phyloP scores from a whole-genome alignment of 345 rosid genomes.

The Angophora floribunda region DNA sequence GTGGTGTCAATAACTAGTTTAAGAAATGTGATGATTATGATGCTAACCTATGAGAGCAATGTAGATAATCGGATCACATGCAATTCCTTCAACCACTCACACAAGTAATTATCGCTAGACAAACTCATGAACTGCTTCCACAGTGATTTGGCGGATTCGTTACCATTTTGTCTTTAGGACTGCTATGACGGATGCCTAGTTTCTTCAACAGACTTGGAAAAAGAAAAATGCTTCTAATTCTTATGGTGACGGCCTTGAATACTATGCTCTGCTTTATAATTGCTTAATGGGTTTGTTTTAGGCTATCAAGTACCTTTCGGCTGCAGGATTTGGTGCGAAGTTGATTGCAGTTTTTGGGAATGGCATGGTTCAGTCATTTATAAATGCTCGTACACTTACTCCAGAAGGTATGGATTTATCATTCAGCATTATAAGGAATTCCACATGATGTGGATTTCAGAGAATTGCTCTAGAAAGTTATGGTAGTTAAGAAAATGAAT shows the following conservation, averaged over 20 bases:
- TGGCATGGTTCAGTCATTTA: constrained; percentile 97
- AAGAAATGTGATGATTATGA: neutral
- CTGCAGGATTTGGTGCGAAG: constrained; percentile 97
- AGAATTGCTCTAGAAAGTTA: neutral
- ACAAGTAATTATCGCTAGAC: neutral
- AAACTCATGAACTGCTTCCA: neutral
- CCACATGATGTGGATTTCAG: neutral
- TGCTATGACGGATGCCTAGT: neutral
- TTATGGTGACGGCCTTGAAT: too few relatives aligned
- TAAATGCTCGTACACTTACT: constrained; percentile 68
- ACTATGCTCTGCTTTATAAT: neutral
- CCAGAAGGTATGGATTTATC: constrained; percentile 40
- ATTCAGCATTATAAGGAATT: neutral
- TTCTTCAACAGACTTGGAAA: neutral
- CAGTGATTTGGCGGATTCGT: neutral
- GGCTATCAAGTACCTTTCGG: constrained; percentile 92
- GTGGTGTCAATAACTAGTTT: neutral
- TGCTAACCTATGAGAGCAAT: neutral
- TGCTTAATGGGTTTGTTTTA: constrained; percentile 20
- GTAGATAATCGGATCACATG: neutral
- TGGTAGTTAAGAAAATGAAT: neutral
- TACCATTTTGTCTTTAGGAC: neutral
- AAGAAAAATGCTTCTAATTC: neutral
- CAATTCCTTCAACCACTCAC: neutral
- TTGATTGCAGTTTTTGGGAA: constrained; percentile 85